Conservation (phyloP, 1,139 yeast species). For the Taiozyma sp. region DNA sequence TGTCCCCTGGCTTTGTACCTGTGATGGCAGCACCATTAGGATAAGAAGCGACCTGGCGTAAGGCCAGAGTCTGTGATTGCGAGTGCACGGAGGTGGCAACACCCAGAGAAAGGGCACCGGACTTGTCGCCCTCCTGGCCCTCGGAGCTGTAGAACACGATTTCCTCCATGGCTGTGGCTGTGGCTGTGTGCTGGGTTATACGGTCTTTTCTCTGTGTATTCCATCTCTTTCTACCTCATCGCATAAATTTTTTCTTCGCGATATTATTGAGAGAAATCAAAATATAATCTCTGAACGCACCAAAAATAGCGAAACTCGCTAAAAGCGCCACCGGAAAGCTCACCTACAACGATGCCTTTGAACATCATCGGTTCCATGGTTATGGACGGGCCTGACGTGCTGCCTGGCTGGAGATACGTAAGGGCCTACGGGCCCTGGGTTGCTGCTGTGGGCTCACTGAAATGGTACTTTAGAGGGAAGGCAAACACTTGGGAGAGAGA, state of each 20-base stretch:
- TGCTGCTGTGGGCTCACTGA: constrained; percentile 43
- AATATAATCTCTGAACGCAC: background rate
- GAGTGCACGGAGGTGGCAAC: constrained; percentile 46
- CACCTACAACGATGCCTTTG: constrained; percentile 66
- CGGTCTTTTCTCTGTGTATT: background rate
- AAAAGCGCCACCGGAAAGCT: background rate
- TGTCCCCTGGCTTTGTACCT: constrained; percentile 38
- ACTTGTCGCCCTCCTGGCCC: constrained; percentile 44
- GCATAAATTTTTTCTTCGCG: constrained; percentile 2
- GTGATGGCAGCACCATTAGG: constrained; percentile 39
- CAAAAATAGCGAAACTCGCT: background rate
- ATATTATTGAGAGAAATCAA: background rate
- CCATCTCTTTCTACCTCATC: background rate
- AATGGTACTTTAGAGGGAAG: constrained; percentile 74
- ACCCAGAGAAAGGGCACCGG: constrained; percentile 42
- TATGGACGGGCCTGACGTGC: constrained; percentile 63
- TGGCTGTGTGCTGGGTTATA: background rate
- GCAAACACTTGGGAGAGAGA: constrained; percentile 88
- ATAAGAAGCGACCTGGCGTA: constrained; percentile 47
- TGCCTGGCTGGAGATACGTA: constrained; percentile 69
- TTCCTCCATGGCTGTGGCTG: constrained; percentile 58
- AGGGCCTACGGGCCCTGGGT: constrained; percentile 50
- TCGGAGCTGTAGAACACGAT: constrained; percentile 49
- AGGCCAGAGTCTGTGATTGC: constrained; percentile 42
- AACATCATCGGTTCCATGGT: constrained; percentile 66